Conservation (phyloP, 2,329 filamentous ascomycete species). For the Ascocoryne sarcoides region DNA sequence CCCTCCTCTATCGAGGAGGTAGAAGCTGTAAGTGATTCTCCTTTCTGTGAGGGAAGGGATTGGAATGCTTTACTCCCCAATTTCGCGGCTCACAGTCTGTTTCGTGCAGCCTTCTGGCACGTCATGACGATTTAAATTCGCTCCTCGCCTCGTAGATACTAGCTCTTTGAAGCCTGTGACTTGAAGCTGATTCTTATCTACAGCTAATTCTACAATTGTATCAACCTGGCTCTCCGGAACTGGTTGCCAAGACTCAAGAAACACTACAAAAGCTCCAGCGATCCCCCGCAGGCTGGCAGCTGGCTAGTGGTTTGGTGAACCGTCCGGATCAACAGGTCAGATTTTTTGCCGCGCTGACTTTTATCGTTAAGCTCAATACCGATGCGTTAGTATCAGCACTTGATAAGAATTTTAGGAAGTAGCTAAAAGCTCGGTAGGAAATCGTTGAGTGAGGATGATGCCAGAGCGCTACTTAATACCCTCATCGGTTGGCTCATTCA, state of each 20-base stretch:
- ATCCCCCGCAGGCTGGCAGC: constrained; percentile 73
- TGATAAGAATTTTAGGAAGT: background rate
- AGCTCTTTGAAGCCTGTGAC: background rate
- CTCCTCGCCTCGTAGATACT: background rate
- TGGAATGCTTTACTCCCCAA: no score
- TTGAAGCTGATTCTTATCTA: constrained; percentile 4
- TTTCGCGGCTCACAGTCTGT: background rate
- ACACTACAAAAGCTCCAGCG: constrained; percentile 71
- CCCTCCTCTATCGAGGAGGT: constrained; percentile 26
- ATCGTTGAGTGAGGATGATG: constrained; percentile 43
- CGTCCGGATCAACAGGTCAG: constrained; percentile 65
- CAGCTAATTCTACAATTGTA: constrained; percentile 43
- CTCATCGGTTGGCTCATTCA: constrained; percentile 55
- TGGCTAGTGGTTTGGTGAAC: constrained; percentile 67
- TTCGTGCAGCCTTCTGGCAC: background rate
- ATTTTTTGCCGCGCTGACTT: constrained; percentile 88
- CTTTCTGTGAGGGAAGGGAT: no score
- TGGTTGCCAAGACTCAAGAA: constrained; percentile 53
- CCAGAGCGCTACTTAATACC: constrained; percentile 46
- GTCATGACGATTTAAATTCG: background rate
- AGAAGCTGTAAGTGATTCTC: constrained; percentile 20
- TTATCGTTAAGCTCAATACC: constrained; percentile 91
- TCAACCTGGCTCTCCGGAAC: constrained; percentile 33
- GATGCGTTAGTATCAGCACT: constrained; percentile 51
- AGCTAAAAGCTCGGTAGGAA: constrained; percentile 28